Base-by-base conservation (phyloP, 108 stramenopile species). In the Nitzschia inconspicua region DNA sequence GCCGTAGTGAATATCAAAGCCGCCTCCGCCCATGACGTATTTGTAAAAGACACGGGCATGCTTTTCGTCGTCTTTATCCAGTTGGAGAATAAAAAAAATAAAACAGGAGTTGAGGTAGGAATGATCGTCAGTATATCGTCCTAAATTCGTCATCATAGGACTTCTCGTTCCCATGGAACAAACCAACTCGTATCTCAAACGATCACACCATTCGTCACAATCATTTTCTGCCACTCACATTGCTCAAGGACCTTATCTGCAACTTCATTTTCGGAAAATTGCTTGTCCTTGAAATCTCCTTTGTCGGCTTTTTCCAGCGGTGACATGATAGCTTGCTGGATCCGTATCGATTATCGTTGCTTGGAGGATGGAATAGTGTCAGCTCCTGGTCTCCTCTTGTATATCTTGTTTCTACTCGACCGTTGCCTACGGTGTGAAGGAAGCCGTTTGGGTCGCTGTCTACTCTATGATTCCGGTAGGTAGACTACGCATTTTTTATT, bases 1-100 rank as follows among this genome's bases (percentile, higher is more conserved):
- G 2, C 69, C 69, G 48, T 70, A 70, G 25, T 70, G 69, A 49
- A 70, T 70, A 47, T 70, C 69, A 28, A 70, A 70, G 6, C 69
- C 69, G 18, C 69, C 69, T 19, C 69, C 69, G 3, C 66, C 64
- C 64, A 65, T 65, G 40, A 68, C 68, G 48, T 68, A 68, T 32
- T 68, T 60, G 68, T 68, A 68, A 29, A 68, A 68, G 28, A 68
- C 68, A 8, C 68, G 49, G 40, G 68, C 68, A 44, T 68, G 68
- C 30, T 60, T 35, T 24, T 68, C 68, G 43, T 68, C 59, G 23
- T 68, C 68, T 68, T 18, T 7, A 50, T 26, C 16, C 11, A 32
- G 36, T 16, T 13, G 14, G 10, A 4, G 25, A 31, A 51, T 30
- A 13, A 13, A 32, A 51, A 30, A 11, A 51, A 51, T 25, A 13